These are phyloP conservation scores for Echinosophora koreensis DNA, from an alignment of 306 rosid species.

Conservation along the genomic window DNA sequence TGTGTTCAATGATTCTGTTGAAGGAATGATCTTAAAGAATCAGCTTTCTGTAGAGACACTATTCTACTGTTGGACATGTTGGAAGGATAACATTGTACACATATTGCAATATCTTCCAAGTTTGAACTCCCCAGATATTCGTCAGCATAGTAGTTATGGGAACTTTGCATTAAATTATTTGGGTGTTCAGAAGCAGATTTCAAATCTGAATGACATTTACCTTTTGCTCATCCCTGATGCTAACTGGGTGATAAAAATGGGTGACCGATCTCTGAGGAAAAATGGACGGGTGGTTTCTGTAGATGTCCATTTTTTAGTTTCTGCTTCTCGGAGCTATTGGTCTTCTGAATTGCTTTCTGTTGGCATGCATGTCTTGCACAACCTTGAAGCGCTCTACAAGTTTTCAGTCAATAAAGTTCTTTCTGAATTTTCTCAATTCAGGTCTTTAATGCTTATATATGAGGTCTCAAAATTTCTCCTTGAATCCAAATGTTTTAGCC, in stretches of 20 bases:
- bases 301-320: conserved; percentile 49
- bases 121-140: conserved; percentile 47
- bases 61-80: conserved; percentile 71
- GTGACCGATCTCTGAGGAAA: conserved; percentile 43
- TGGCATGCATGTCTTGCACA: conserved; percentile 62
- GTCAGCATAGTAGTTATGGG: conserved; percentile 42
- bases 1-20: conserved; percentile 44
- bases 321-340: conserved; percentile 64
- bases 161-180: conserved; percentile 64
- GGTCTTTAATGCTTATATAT: conserved; percentile 53
- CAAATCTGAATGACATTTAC: conserved; percentile 41
- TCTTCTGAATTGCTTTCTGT: conserved; percentile 57
- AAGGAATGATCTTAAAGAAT: conserved; percentile 41
- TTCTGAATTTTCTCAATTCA: conserved; percentile 43
- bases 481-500: conserved; percentile 45
- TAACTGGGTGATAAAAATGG: conserved; percentile 60
- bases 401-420: conserved; percentile 26
- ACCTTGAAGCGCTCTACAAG: conserved; percentile 52
- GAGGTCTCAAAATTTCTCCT: conserved; percentile 62
- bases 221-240: conserved; percentile 65
- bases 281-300: conserved; percentile 54
- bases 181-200: conserved; percentile 58
- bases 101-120: conserved; percentile 53
- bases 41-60: conserved; percentile 64
- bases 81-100: conserved; percentile 61